Conservation (phyloP, 768 basidiomycete species). For the Collybia nuda region DNA sequence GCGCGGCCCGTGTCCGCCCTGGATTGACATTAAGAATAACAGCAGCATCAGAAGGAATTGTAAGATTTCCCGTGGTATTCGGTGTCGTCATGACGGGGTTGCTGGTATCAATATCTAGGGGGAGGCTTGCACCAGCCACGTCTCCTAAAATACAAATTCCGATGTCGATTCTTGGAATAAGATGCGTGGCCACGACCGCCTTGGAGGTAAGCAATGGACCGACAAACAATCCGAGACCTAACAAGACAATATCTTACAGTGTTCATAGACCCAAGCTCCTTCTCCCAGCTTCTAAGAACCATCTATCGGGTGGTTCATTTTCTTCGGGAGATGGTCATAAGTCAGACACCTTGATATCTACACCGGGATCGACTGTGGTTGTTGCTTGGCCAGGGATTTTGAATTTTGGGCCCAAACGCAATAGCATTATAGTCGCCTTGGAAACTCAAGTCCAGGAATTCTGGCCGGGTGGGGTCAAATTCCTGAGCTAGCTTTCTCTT, state of each 20-base stretch:
- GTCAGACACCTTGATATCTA: conserved; percentile 38
- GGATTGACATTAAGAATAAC: conserved; percentile 31
- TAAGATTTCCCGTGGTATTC: conserved; percentile 3
- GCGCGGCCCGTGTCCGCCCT: conserved; percentile 33
- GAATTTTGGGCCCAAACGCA: conserved; percentile 38
- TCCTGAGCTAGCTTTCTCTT: conserved; percentile 40
- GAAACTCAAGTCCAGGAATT: conserved; percentile 50
- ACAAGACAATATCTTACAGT: too few relatives aligned
- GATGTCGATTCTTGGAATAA: conserved; percentile 47
- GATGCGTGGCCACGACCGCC: conserved; percentile 41
- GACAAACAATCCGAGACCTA: conserved; percentile 41
- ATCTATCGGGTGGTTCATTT: conserved; percentile 4
- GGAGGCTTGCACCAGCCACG: conserved; percentile 35
- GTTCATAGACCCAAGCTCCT: too few relatives aligned
- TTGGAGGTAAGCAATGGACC: conserved; percentile 35
- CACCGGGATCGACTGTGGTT: conserved; percentile 31
- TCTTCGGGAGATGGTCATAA: too few relatives aligned
- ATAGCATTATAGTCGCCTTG: conserved; percentile 29
- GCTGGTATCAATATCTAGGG: conserved; percentile 38
- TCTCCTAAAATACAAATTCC: conserved; percentile 40
- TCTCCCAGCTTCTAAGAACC: too few relatives aligned
- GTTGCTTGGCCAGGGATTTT: conserved; percentile 34
- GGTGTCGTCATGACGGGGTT: conserved; percentile 17
- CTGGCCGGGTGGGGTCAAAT: conserved; percentile 38
- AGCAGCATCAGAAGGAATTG: conserved; percentile 3